Base-by-base conservation (phyloP, 371 early-diverging fungal species). In the Cladochytrium tenue region DNA sequence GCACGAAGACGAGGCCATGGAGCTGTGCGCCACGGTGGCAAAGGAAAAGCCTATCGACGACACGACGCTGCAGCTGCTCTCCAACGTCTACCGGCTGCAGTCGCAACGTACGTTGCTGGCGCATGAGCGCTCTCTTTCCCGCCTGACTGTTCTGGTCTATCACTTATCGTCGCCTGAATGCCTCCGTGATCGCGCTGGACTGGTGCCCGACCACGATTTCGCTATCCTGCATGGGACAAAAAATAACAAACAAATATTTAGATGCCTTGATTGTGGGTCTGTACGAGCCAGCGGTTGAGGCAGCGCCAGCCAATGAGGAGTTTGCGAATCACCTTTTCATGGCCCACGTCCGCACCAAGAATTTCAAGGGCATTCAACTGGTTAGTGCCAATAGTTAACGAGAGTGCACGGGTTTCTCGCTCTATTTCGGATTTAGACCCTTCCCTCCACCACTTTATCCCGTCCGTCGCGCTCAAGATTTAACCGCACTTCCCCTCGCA, bases 311-410 rank as follows among this genome's bases (percentile, higher is more conserved):
- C 25, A 88, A 90, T 65, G 93, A 93, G 70, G 90, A 90, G 56
- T 77, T 90, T 62, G 89, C 80, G 26, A 88, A 81, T 51, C 89
- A 92, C 56, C 88, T 88, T 88, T 95, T 92, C 72, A 92, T 95
- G 92, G 88, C 91, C 0, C 81, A 92, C 62, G 93, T 91, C 0
- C 86, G 92, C 56, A 84, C 72, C 33, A 64, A 80, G 10, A 86
- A 93, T 75, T 86, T 81, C 60, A 90, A 91, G 67, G 86, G 85
- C 28, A 90, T 92, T 73, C 93, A 96, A 66, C 78, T 76, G 73
- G 86, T 88, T 68, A 51, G 51, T 2, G n/a, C 20, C 43, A n/a
- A n/a, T n/a, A n/a, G n/a, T n/a, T n/a, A n/a, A n/a, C n/a, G n/a
- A n/a, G n/a, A n/a, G n/a, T n/a, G n/a, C n/a, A n/a, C n/a, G n/a